These are phyloP conservation scores for Phytopythium chamaehyphon DNA, from an alignment of 352 stramenopile species.

Conservation along the genomic window DNA sequence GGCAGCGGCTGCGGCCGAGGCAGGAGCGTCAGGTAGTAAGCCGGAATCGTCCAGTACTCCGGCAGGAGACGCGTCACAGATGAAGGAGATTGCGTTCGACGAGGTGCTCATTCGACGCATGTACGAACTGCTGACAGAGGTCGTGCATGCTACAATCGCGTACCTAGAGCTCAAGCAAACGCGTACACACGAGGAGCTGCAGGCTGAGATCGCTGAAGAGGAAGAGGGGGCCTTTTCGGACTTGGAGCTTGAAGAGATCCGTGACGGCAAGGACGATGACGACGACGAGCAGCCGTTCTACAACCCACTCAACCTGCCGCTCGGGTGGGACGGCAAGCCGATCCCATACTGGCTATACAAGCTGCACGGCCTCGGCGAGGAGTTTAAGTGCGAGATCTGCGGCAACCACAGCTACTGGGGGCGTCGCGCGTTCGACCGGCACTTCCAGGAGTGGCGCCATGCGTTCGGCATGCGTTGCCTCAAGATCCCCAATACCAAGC, in stretches of 20 bases:
- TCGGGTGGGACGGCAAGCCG: slow-evolving; percentile 99
- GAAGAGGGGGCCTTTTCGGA: slow-evolving; percentile 83
- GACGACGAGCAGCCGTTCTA: slow-evolving; percentile 97
- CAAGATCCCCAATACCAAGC: slow-evolving; percentile 99
- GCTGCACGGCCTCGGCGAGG: slow-evolving; percentile 97
- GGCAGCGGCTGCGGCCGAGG: slow-evolving; percentile 24
- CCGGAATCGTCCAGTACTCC: slow-evolving; percentile 9
- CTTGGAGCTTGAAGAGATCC: slow-evolving; percentile 68
- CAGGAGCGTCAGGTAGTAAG: slow-evolving; percentile 6
- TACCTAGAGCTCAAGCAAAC: slow-evolving; percentile 88
- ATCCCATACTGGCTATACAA: slow-evolving; percentile 99
- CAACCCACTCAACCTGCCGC: slow-evolving; percentile 98
- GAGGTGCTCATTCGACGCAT: slow-evolving; percentile 70
- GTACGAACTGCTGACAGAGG: slow-evolving; percentile 77
- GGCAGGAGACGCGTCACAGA: slow-evolving; percentile 16
- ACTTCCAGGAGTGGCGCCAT: slow-evolving; percentile 98
- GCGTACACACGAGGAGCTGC: slow-evolving; percentile 82
- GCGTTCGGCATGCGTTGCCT: slow-evolving; percentile 98
- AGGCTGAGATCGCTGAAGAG: slow-evolving; percentile 83
- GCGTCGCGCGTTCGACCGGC: slow-evolving; percentile 93
- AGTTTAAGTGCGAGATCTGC: slow-evolving; percentile 99
- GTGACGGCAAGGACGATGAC: slow-evolving; percentile 72
- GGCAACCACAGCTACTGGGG: slow-evolving; percentile 98
- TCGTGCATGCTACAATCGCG: slow-evolving; percentile 79
- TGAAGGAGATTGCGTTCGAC: slow-evolving; percentile 58